phyloP scores from a whole-genome alignment of 2,329 filamentous ascomycete species.

The Bertia moriformis region DNA sequence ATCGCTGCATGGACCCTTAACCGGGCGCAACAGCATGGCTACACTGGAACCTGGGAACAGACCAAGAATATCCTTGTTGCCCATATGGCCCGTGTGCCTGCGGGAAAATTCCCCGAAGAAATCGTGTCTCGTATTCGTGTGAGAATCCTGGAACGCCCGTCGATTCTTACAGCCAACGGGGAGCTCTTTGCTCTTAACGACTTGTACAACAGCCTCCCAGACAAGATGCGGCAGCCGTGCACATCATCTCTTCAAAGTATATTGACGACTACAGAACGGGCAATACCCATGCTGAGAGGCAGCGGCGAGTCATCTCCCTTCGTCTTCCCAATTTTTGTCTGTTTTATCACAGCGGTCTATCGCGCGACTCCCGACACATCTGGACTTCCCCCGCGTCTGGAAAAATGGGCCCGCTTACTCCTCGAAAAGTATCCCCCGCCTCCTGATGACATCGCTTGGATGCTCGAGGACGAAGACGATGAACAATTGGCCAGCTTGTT shows the following conservation, averaged over 20 bases:
- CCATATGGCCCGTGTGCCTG: conserved; percentile 14
- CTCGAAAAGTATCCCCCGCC: conserved; percentile 15
- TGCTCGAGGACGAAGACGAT: conserved; percentile 12
- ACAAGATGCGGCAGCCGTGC: neutral
- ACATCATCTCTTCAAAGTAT: neutral
- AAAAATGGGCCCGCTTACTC: conserved; percentile 17
- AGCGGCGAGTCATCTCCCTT: conserved; percentile 10
- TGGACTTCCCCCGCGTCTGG: conserved; percentile 15
- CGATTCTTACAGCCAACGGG: conserved; percentile 15
- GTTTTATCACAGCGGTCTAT: conserved; percentile 14
- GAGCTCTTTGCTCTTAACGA: conserved; percentile 17
- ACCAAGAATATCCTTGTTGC: conserved; percentile 12
- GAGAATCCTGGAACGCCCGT: conserved; percentile 14
- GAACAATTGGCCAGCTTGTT: conserved; percentile 9
- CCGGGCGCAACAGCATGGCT: conserved; percentile 13
- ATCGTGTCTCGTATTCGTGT: conserved; percentile 8
- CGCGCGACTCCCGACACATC: conserved; percentile 4
- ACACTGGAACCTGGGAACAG: conserved; percentile 10
- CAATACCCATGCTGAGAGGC: conserved; percentile 7
- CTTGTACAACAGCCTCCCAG: conserved; percentile 7
- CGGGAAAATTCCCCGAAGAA: conserved; percentile 12
- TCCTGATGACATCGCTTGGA: conserved; percentile 14
- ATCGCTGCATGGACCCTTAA: conserved; percentile 21
- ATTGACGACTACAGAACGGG: conserved; percentile 7
- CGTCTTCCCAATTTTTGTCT: conserved; percentile 15